These are phyloP conservation scores for Wickerhamomyces sp. DNA, from an alignment of 1,139 yeast genomes.

Conservation along the genomic window DNA sequence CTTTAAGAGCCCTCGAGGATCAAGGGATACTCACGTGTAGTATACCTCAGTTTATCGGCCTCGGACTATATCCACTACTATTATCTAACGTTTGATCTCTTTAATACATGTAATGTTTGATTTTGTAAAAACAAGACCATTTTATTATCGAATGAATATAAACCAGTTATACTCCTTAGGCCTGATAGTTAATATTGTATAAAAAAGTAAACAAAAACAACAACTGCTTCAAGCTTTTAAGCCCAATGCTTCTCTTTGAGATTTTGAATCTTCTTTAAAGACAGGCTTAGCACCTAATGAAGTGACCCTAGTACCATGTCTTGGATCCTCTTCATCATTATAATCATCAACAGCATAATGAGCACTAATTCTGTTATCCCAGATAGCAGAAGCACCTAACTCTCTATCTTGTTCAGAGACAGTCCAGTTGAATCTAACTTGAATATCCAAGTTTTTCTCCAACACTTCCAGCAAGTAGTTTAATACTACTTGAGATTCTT, in stretches of 20 bases:
- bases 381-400: conserved; percentile 8
- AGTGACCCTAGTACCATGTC: conserved; percentile 14
- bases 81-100: no score
- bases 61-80: no score
- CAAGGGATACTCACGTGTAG: no score
- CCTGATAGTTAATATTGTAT: no score
- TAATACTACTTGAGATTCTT: conserved; percentile 9
- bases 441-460: conserved; percentile 12
- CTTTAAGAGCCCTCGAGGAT: no score
- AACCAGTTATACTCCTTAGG: no score
- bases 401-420: conserved; percentile 1
- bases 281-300: conserved; percentile 9
- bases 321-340: conserved; percentile 20
- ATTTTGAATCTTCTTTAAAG: conserved; percentile 11
- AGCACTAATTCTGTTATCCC: conserved; percentile 14
- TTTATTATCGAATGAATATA: no score
- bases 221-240: no score
- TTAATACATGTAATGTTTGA: no score
- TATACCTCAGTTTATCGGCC: no score
- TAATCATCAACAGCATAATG: conserved; percentile 11
- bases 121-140: no score
- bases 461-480: conserved; percentile 6
- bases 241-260: conserved; percentile 3
- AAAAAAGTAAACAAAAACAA: no score
- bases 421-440: conserved; percentile 12